Conservation (phyloP, 1,284 basidiomycete genomes). For the Lentinus polychrous region DNA sequence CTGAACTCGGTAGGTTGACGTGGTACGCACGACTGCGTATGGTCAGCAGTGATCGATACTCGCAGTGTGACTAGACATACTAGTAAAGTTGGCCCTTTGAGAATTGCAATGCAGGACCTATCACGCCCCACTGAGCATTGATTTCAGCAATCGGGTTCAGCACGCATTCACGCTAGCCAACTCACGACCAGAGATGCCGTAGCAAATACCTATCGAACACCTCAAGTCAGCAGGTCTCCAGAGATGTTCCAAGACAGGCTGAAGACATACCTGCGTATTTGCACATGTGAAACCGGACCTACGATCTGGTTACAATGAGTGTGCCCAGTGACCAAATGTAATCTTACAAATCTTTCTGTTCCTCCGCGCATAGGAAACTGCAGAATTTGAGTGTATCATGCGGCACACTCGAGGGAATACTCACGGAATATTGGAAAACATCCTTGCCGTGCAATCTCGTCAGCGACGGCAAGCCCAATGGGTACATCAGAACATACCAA, state of each 20-base stretch:
- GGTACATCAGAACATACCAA: slow-evolving; percentile 29
- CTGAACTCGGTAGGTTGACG: not conserved
- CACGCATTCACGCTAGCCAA: not conserved
- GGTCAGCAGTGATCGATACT: not conserved
- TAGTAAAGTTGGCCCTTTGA: slow-evolving; percentile 35
- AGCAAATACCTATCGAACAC: slow-evolving; percentile 23
- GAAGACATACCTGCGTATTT: slow-evolving; percentile 28
- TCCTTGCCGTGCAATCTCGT: slow-evolving; percentile 26
- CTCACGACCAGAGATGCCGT: slow-evolving; percentile 25
- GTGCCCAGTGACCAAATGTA: too few relatives aligned
- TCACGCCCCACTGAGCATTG: slow-evolving; percentile 30
- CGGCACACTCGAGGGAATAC: not conserved
- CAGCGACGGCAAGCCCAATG: not conserved
- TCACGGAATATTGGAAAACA: slow-evolving; percentile 51
- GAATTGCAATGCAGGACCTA: slow-evolving; percentile 35
- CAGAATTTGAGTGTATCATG: not conserved
- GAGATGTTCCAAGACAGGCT: not conserved
- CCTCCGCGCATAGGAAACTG: slow-evolving; percentile 38
- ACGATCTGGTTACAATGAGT: slow-evolving; percentile 10
- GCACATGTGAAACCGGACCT: slow-evolving; percentile 36
- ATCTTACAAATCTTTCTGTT: slow-evolving; percentile 36
- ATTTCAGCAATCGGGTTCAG: not conserved
- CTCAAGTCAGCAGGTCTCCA: slow-evolving; percentile 4
- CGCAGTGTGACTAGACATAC: slow-evolving; percentile 14
- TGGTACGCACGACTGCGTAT: slow-evolving; percentile 16